Evolutionary conservation across 352 stramenopile species (phyloP).

Genomic region (Phytopythium helicoides): DNA sequence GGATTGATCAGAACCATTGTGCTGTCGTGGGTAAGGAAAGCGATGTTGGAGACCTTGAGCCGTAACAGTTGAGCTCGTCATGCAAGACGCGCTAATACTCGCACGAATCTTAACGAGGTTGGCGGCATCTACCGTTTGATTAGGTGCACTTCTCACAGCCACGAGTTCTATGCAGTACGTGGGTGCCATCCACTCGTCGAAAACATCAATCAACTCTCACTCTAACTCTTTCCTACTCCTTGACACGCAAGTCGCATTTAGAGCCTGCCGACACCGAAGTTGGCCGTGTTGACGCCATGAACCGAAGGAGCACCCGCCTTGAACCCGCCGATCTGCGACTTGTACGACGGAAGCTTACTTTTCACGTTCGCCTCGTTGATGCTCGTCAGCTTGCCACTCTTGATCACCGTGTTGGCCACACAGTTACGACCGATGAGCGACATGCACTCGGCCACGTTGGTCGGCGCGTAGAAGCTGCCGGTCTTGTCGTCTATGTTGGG

Average conservation of each 20-base stretch:
- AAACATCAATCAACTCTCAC: too few relatives aligned
- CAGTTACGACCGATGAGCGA: slow-evolving; percentile 14
- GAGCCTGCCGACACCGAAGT: not conserved
- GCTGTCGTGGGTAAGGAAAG: slow-evolving; percentile 19
- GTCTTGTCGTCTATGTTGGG: slow-evolving; percentile 6
- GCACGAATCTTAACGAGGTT: slow-evolving; percentile 26
- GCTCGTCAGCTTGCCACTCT: too few relatives aligned
- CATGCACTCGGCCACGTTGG: slow-evolving; percentile 8
- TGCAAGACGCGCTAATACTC: slow-evolving; percentile 19
- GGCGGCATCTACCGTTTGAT: too few relatives aligned
- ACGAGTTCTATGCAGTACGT: too few relatives aligned
- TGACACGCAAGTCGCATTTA: not conserved
- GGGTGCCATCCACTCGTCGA: too few relatives aligned
- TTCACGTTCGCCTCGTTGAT: too few relatives aligned
- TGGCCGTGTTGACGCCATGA: too few relatives aligned
- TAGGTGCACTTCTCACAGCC: too few relatives aligned
- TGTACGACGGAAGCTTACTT: too few relatives aligned
- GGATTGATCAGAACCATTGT: slow-evolving; percentile 17
- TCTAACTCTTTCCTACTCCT: too few relatives aligned
- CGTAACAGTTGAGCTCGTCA: slow-evolving; percentile 12
- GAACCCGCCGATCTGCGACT: too few relatives aligned
- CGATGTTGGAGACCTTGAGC: slow-evolving; percentile 11
- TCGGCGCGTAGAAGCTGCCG: slow-evolving; percentile 15
- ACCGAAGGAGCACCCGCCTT: not conserved
- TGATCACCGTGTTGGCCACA: too few relatives aligned